phyloP scores from a whole-genome alignment of 768 basidiomycete species.

The Astraeus odoratus region DNA sequence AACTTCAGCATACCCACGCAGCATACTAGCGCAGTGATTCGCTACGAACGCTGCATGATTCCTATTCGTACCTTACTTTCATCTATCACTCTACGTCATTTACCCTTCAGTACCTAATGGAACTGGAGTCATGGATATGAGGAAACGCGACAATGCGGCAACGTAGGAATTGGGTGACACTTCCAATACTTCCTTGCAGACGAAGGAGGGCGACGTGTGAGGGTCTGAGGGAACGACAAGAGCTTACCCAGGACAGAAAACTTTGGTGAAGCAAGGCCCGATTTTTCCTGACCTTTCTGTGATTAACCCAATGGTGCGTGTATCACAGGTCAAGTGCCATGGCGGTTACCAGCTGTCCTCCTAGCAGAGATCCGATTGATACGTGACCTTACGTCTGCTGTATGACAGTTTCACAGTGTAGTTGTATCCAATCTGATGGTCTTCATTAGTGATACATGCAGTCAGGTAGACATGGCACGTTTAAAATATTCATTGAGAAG shows the following conservation, averaged over 20 bases:
- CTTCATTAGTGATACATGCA: too few relatives aligned
- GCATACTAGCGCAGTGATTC: conserved; percentile 54
- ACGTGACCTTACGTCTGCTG: too few relatives aligned
- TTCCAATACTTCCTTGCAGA: conserved; percentile 87
- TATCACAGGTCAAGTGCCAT: conserved; percentile 52
- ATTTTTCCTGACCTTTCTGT: conserved; percentile 10
- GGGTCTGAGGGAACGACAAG: conserved; percentile 76
- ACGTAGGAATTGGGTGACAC: conserved; percentile 69
- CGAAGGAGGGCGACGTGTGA: conserved; percentile 73
- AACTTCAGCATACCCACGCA: conserved; percentile 48
- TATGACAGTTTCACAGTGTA: background rate
- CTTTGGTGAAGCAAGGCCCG: conserved; percentile 64
- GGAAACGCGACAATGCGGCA: conserved; percentile 52
- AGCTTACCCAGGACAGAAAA: conserved; percentile 76
- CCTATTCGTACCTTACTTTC: conserved; percentile 51
- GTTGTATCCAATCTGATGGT: too few relatives aligned
- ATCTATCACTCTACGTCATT: conserved; percentile 63
- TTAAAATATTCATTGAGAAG: too few relatives aligned
- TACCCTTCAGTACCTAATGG: conserved; percentile 55
- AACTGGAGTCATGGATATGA: conserved; percentile 40
- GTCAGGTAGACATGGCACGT: too few relatives aligned
- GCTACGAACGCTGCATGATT: conserved; percentile 71
- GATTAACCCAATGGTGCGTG: background rate
- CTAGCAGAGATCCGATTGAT: background rate
- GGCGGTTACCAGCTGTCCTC: conserved; percentile 47